These are phyloP conservation scores for Saccharomycopsis sp. DNA, from an alignment of 805 yeast genomes.

Conservation along the genomic window DNA sequence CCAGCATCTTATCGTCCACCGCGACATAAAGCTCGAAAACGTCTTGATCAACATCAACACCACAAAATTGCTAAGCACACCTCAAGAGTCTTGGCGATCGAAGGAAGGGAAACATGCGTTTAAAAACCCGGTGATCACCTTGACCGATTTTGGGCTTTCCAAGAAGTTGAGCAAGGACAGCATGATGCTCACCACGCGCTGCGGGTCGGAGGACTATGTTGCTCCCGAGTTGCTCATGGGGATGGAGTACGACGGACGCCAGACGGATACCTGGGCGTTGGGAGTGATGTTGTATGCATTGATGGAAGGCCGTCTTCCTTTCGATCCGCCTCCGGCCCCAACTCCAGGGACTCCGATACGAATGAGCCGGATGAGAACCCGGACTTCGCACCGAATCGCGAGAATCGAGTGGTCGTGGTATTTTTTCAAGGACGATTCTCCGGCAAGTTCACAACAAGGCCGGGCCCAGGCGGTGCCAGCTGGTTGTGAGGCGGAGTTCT, in stretches of 20 bases:
- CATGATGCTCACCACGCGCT: conserved; percentile 72
- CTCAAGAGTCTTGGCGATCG: conserved; percentile 24
- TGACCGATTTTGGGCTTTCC: conserved; percentile 88
- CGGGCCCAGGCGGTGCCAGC: neutral
- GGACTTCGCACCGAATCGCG: conserved; percentile 84
- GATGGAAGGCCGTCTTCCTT: conserved; percentile 83
- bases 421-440: conserved; percentile 33
- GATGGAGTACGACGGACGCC: conserved; percentile 81
- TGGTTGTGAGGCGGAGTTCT: conserved; percentile 27
- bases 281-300: conserved; percentile 87
- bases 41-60: conserved; percentile 38
- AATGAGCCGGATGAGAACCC: conserved; percentile 39
- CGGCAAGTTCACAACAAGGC: conserved; percentile 21
- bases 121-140: conserved; percentile 40
- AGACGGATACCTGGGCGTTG: conserved; percentile 90
- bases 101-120: neutral
- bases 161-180: conserved; percentile 53
- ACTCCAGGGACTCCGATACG: conserved; percentile 29
- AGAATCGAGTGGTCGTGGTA: conserved; percentile 90
- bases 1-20: conserved; percentile 61
- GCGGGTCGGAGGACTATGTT: conserved; percentile 96
- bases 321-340: conserved; percentile 70
- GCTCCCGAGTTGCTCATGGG: conserved; percentile 93
- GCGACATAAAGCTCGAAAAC: conserved; percentile 90
- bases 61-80: conserved; percentile 24